Evolutionary conservation across 2,329 filamentous ascomycete genomes (phyloP).

Genomic region (Phialemoniopsis sp.): DNA sequence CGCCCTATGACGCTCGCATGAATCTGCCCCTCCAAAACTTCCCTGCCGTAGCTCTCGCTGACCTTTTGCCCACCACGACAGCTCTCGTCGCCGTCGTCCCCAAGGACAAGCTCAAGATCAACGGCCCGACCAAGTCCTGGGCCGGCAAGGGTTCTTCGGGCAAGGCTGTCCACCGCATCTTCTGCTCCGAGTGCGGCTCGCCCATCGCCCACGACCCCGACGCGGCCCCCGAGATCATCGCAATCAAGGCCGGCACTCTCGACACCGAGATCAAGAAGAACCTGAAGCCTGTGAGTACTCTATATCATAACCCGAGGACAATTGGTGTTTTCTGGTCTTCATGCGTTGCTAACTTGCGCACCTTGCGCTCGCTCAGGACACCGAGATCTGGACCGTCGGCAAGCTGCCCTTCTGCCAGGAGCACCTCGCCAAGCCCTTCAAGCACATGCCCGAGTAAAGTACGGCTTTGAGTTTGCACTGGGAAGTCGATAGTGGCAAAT

Average conservation of each 20-base stretch:
- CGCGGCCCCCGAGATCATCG: slow-evolving; percentile 66
- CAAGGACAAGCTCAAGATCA: slow-evolving; percentile 61
- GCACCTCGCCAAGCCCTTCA: slow-evolving; percentile 57
- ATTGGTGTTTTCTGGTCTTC: no score
- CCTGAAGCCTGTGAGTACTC: slow-evolving; percentile 60
- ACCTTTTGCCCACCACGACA: slow-evolving; percentile 18
- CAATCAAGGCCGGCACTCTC: slow-evolving; percentile 63
- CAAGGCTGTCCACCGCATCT: slow-evolving; percentile 61
- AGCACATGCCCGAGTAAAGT: slow-evolving; percentile 56
- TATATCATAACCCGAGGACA: no score
- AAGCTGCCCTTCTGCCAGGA: slow-evolving; percentile 70
- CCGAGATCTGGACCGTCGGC: slow-evolving; percentile 65
- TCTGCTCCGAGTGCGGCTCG: slow-evolving; percentile 66
- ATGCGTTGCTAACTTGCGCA: no score
- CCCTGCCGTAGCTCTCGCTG: background rate
- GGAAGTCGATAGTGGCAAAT: no score
- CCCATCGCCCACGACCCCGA: slow-evolving; percentile 69
- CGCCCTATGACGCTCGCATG: background rate
- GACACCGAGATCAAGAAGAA: slow-evolving; percentile 62
- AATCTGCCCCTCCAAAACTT: slow-evolving; percentile 1
- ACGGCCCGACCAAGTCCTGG: slow-evolving; percentile 62
- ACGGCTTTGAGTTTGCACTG: background rate
- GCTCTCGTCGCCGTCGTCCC: slow-evolving; percentile 62
- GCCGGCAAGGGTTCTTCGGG: slow-evolving; percentile 57
- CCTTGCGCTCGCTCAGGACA: slow-evolving; percentile 40